Evolutionary conservation across 2,329 filamentous ascomycete genomes (phyloP).

Genomic region (Fusarium sambucinum): DNA sequence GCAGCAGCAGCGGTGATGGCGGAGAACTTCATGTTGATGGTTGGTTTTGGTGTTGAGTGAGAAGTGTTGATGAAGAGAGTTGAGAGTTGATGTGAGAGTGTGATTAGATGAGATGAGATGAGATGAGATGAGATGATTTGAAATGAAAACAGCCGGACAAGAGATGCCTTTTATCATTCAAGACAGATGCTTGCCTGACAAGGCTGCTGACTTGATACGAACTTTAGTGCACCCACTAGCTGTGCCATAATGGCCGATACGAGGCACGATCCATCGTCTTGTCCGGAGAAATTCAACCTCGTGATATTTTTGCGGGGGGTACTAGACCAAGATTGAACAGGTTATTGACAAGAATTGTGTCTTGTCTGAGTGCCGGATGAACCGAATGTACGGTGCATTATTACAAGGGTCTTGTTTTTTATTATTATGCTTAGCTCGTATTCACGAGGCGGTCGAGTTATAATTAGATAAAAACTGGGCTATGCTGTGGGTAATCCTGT

Average conservation of each 20-base stretch:
- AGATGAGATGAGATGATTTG: background rate
- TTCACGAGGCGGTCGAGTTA: conserved; percentile 5
- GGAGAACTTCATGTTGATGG: conserved; percentile 50
- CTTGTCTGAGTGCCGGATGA: background rate
- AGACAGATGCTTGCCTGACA: background rate
- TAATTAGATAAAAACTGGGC: conserved; percentile 11
- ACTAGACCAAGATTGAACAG: background rate
- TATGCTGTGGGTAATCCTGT: conserved; percentile 4
- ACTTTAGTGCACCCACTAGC: conserved; percentile 7
- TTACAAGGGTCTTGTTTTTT: background rate
- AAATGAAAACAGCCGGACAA: conserved; percentile 8
- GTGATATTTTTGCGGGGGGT: conserved; percentile 16
- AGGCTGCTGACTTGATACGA: conserved; percentile 18
- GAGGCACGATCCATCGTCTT: conserved; percentile 10
- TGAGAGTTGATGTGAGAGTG: background rate
- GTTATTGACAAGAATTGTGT: background rate
- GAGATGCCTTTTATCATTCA: conserved; percentile 14
- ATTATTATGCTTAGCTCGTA: conserved; percentile 25
- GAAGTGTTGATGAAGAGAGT: background rate
- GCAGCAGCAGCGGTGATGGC: conserved; percentile 47
- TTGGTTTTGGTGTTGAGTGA: background rate
- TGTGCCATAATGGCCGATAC: conserved; percentile 18
- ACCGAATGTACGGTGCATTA: conserved; percentile 1
- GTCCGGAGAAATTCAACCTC: conserved; percentile 8
- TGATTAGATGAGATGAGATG: background rate